Evolutionary conservation across 768 basidiomycete genomes (phyloP), one percentile per base, ranked within the genome.

Genomic region (Kwoniella sp.): DNA sequence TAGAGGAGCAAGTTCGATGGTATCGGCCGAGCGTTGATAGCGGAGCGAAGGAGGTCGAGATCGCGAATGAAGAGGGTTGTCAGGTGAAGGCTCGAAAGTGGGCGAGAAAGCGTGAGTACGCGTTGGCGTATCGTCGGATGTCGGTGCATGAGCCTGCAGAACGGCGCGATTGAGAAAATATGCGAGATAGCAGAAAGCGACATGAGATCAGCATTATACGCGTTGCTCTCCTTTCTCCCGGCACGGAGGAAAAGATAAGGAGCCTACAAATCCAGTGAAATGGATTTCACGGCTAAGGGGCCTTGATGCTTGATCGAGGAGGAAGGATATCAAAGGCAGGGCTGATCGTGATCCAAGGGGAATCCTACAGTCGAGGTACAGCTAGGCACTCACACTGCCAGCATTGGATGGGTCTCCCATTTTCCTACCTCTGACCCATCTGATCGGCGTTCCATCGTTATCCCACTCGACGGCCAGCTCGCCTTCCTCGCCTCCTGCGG

Each of bases 381-480:
- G 7, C 9, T 53, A 22, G 30, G 29, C 34, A 56, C 31, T 30
- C 22, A 23, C 34, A 56, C 22, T 5, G 7, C 31, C 34, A 56
- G 30, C 8, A 22, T 22, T 30, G 29, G 55, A 25, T 8, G 28
- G n/a, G 4, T 45, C 41, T 8, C 41, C 41, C 41, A 45, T 45
- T 17, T 45, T 45, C 41, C 22, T 26, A 22, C 29, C 51, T 53
- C 72, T 75, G 31, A 74, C 66, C 76, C 76, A 78, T 41, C 69
- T 70, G 11, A 75, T 62, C 13, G 76, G 72, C 38, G 52, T 73
- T 15, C 75, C 73, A 38, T 73, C 68, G 54, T 58, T 70, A 69
- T 76, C 77, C 77, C 77, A 79, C 52, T 76, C 77, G 11, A 76
- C 70, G 23, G 74, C 77, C 56, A 76, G 48, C 66, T 73, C 73